Evolutionary conservation across 192 early-diverging fungal species (phyloP), one percentile per base, ranked within the genome.

Genomic region (Backusella circina): DNA sequence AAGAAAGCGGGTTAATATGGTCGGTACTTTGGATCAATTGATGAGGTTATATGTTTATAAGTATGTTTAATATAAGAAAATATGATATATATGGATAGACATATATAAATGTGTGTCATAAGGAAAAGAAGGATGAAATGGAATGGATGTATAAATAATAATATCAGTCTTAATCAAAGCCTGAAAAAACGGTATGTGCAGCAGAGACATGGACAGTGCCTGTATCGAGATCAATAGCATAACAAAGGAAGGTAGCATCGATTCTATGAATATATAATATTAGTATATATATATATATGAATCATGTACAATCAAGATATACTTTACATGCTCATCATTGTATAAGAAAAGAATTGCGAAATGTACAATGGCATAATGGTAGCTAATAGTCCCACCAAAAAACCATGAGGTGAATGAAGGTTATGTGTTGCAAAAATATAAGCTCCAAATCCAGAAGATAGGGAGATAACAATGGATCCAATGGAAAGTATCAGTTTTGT

Each of bases 171-270:
- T 77, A 81, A 32, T 76, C 71, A 74, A 77, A 74, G 9, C 78
- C 76, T 51, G 78, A 80, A 72, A 89, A 89, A 16, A 83, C 87
- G 35, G 77, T 76, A 64, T 90, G 89, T 31, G 85, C 89, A 33
- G 75, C 76, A 39, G 86, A 80, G 26, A 75, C 80, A 75, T 87
- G 82, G 16, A 84, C 84, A 3, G 74, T 86, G 64, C 88, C 89
- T 7, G 79, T 82, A 72, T 95, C 92, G n/a, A 95, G 74, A 79
- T 95, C 93, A 50, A 95, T 84, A 18, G 92, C 85, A 78, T 93
- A 95, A 75, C 92, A 93, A n/a, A 95, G 75, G 76, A 94, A 94
- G 1, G 88, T 88, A 0, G 93, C 89, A 79, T 95, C 92, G 16
- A 94, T 82, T 28, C 92, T 95, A 81, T 2, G 69, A 65, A 30